A percentile compares a stretch with the other conserved stretches of the same genome.
Conservation (phyloP, 768 basidiomycete genomes). For the Coprinopsis strossmayeri region DNA sequence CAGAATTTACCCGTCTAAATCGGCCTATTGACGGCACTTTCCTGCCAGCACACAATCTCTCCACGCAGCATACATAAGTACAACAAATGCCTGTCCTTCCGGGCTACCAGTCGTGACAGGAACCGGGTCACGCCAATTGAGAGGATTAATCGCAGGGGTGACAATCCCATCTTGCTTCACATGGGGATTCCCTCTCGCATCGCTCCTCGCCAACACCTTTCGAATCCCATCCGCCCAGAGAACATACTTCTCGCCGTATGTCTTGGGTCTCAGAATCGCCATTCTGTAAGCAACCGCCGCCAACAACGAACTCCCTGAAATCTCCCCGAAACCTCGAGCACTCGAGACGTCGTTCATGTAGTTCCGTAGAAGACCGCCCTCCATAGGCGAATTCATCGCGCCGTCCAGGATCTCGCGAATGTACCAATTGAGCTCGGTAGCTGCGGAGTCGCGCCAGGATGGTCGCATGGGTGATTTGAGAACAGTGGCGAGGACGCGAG, state of each 20-base stretch:
- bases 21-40: too few relatives aligned
- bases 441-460: background rate
- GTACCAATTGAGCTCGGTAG: constrained; percentile 22
- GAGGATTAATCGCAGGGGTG: constrained; percentile 32
- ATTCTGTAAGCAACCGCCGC: constrained; percentile 35
- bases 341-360: constrained; percentile 27
- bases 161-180: constrained; percentile 26
- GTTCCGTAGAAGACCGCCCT: constrained; percentile 33
- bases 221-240: constrained; percentile 31
- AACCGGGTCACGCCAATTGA: constrained; percentile 28
- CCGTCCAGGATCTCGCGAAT: constrained; percentile 42
- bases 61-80: constrained; percentile 35
- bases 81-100: constrained; percentile 33
- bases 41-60: constrained; percentile 27
- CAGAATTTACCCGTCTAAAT: too few relatives aligned
- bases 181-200: constrained; percentile 21
- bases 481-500: constrained; percentile 48
- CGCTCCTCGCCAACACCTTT: constrained; percentile 13
- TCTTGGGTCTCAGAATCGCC: constrained; percentile 26
- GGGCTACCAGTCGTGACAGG: constrained; percentile 32
- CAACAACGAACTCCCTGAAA: constrained; percentile 35
- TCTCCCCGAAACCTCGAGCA: constrained; percentile 34
- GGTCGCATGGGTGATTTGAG: constrained; percentile 28
- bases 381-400: constrained; percentile 25
- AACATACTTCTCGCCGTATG: constrained; percentile 25